Conservation (phyloP, 345 rosid species). For the Cardamine chenopodiifolia region DNA sequence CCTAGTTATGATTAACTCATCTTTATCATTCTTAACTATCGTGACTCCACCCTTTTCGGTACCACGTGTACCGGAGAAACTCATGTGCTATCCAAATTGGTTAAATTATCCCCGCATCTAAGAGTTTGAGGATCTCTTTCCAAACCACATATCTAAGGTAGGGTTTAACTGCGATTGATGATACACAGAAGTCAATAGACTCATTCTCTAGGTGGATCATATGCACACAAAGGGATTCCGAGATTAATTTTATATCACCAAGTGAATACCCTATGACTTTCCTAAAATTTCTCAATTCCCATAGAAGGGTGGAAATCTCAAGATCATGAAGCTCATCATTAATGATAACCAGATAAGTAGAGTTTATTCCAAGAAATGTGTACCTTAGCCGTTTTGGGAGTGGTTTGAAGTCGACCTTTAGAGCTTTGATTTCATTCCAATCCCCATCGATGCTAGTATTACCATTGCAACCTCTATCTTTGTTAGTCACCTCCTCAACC, state of each 20-base stretch:
- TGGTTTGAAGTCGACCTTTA: no score
- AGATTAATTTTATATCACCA: neutral
- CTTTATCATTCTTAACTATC: neutral
- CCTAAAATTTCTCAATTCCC: neutral
- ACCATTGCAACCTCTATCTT: no score
- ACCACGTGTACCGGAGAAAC: neutral
- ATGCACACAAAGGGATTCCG: neutral
- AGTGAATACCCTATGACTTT: neutral
- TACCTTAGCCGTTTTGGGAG: no score
- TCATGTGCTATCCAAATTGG: neutral
- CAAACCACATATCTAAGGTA: no score
- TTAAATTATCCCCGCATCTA: neutral
- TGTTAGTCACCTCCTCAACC: rapidly evolving
- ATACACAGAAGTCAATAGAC: neutral
- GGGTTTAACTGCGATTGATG: neutral
- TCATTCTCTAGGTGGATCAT: neutral
- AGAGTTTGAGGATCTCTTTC: neutral
- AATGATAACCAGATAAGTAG: no score
- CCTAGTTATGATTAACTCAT: neutral
- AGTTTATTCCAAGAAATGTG: no score
- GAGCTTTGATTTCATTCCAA: no score
- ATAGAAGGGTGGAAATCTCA: neutral
- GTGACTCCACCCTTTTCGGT: neutral
- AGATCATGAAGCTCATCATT: neutral
- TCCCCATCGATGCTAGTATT: no score